Conservation (phyloP, 345 rosid species). For the Populus tremula region DNA sequence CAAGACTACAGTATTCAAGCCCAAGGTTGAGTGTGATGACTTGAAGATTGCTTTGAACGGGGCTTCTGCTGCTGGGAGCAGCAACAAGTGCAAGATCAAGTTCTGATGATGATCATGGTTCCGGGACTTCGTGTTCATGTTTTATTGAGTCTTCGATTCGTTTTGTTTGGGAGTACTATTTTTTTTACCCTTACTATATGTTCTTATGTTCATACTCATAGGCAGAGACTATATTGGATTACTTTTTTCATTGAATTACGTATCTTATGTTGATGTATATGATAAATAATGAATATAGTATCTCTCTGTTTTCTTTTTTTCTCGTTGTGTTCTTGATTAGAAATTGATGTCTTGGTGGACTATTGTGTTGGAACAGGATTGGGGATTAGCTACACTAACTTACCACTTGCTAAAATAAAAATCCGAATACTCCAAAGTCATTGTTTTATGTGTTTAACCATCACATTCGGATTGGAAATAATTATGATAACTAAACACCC, state of each 20-base stretch:
- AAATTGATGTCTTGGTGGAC: too few relatives aligned
- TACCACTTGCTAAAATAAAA: too few relatives aligned
- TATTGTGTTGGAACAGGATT: too few relatives aligned
- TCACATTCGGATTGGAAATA: too few relatives aligned
- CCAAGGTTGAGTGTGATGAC: slow-evolving; percentile 55
- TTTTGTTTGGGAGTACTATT: neutral
- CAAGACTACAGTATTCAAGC: slow-evolving; percentile 48
- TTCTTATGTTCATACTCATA: neutral
- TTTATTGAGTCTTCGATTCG: neutral
- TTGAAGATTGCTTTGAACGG: slow-evolving; percentile 55
- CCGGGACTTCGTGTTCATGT: neutral
- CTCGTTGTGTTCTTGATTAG: neutral
- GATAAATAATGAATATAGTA: neutral
- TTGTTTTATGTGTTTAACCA: too few relatives aligned
- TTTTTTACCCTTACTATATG: neutral
- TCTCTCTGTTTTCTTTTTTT: neutral
- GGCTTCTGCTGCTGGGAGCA: slow-evolving; percentile 15
- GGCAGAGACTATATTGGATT: neutral
- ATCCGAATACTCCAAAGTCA: too few relatives aligned
- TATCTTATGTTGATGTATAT: neutral
- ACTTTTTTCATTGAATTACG: neutral
- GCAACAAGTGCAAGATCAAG: slow-evolving; percentile 28
- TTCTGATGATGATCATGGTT: slow-evolving; percentile 32
- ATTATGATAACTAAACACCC: too few relatives aligned
- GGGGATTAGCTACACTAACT: too few relatives aligned